Conservation (phyloP, 768 basidiomycete genomes). For the Serendipita vermifera region DNA sequence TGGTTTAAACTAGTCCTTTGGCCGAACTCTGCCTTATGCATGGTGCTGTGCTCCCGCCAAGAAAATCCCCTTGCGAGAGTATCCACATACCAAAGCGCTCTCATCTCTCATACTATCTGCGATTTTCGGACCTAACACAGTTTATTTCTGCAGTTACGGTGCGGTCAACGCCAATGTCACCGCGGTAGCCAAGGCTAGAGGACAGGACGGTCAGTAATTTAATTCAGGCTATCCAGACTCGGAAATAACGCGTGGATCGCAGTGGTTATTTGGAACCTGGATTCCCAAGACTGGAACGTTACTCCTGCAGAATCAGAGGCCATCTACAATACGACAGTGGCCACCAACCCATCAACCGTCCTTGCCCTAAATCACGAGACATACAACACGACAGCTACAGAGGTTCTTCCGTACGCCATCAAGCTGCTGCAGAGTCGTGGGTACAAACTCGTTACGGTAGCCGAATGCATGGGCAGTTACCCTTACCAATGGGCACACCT, state of each 20-base stretch:
- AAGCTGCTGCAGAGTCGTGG: conserved; percentile 15
- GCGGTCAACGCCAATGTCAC: conserved; percentile 11
- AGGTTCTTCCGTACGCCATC: conserved; percentile 20
- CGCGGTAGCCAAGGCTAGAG: neutral
- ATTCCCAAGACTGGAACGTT: conserved; percentile 15
- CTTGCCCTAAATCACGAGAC: conserved; percentile 21
- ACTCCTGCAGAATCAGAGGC: conserved; percentile 10
- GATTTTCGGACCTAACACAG: too few relatives aligned
- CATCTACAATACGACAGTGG: conserved; percentile 13
- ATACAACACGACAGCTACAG: conserved; percentile 16
- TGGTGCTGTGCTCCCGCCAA: too few relatives aligned
- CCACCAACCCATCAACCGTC: conserved; percentile 15
- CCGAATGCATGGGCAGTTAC: conserved; percentile 19
- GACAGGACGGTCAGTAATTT: conserved; percentile 11
- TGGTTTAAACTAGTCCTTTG: too few relatives aligned
- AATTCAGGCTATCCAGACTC: too few relatives aligned
- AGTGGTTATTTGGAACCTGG: too few relatives aligned
- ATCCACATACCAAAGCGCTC: too few relatives aligned
- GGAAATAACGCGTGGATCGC: too few relatives aligned
- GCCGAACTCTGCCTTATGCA: too few relatives aligned
- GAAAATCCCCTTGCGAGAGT: too few relatives aligned
- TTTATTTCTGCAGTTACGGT: too few relatives aligned
- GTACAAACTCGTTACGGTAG: conserved; percentile 20
- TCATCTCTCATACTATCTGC: too few relatives aligned
- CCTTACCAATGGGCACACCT: too few relatives aligned